Conservation (phyloP, 495 filamentous ascomycete genomes). For the Penicillium fimorum region DNA sequence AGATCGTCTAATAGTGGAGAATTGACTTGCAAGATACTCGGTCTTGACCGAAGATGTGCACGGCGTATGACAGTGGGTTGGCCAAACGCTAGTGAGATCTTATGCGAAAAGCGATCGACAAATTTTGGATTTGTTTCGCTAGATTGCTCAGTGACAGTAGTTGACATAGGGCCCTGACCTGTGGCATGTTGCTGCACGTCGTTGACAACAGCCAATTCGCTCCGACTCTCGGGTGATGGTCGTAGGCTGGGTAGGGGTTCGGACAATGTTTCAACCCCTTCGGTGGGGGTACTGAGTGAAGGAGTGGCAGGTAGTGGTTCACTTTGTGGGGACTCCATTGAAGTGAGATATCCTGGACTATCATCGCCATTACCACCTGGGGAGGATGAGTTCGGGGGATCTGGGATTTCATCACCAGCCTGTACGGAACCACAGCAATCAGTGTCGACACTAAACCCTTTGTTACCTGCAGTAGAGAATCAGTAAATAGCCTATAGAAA, state of each 20-base stretch:
- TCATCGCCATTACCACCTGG: neutral
- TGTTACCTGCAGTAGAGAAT: constrained; percentile 15
- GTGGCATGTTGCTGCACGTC: neutral
- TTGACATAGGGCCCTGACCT: neutral
- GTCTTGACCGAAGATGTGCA: constrained; percentile 42
- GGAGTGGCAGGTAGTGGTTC: constrained; percentile 9
- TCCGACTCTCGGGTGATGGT: neutral
- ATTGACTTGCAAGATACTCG: constrained; percentile 35
- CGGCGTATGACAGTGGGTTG: constrained; percentile 57
- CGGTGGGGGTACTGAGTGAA: neutral
- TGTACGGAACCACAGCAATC: constrained; percentile 11
- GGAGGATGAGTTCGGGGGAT: neutral
- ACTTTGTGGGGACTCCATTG: constrained; percentile 4
- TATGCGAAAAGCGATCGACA: constrained; percentile 47
- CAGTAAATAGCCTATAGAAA: neutral
- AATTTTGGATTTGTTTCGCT: constrained; percentile 29
- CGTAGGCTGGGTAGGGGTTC: constrained; percentile 4
- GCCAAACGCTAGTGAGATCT: constrained; percentile 49
- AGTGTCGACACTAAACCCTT: constrained; percentile 15
- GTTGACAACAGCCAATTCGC: neutral
- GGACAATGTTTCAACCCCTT: neutral
- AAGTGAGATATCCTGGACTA: constrained; percentile 3
- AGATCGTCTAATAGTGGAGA: constrained; percentile 16
- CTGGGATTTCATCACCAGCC: neutral
- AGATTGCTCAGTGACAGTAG: constrained; percentile 9